Conservation (phyloP, 768 basidiomycete species). For the Boletales sp. region DNA sequence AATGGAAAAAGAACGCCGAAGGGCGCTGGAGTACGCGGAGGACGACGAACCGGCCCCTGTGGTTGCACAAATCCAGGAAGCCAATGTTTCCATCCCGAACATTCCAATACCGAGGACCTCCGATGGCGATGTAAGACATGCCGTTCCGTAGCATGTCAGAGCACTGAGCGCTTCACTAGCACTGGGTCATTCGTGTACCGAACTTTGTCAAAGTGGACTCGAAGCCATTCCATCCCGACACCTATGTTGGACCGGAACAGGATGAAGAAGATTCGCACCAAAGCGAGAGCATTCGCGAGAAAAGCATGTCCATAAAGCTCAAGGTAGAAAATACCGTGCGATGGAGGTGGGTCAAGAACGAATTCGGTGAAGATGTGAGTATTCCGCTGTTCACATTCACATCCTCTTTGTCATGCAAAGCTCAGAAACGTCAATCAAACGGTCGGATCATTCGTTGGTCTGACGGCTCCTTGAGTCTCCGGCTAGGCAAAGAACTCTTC, state of each 20-base stretch:
- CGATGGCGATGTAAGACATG: slow-evolving; percentile 67
- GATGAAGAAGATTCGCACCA: slow-evolving; percentile 60
- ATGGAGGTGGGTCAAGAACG: slow-evolving; percentile 90
- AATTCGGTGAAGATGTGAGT: slow-evolving; percentile 72
- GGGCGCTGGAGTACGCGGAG: slow-evolving; percentile 78
- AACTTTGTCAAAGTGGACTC: slow-evolving; percentile 89
- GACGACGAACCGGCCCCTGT: slow-evolving; percentile 63
- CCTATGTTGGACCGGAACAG: slow-evolving; percentile 79
- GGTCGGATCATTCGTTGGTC: slow-evolving; percentile 93
- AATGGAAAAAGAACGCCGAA: slow-evolving; percentile 53
- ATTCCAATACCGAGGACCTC: slow-evolving; percentile 76
- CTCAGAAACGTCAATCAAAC: slow-evolving; percentile 82
- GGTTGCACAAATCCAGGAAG: slow-evolving; percentile 51
- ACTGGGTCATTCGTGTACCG: slow-evolving; percentile 93
- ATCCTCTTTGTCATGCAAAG: background rate
- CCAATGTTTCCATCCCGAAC: slow-evolving; percentile 80
- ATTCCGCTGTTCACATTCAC: background rate
- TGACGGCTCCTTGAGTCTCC: slow-evolving; percentile 86
- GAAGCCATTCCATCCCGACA: slow-evolving; percentile 85
- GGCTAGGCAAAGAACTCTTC: slow-evolving; percentile 91
- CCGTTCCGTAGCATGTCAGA: background rate
- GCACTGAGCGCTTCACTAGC: slow-evolving; percentile 32
- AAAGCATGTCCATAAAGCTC: slow-evolving; percentile 80
- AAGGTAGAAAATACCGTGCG: slow-evolving; percentile 92
- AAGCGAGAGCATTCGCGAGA: slow-evolving; percentile 63